Evolutionary conservation across 805 yeast genomes (phyloP), one percentile per base, ranked within the genome.

Genomic region (Novakomyces olei): DNA sequence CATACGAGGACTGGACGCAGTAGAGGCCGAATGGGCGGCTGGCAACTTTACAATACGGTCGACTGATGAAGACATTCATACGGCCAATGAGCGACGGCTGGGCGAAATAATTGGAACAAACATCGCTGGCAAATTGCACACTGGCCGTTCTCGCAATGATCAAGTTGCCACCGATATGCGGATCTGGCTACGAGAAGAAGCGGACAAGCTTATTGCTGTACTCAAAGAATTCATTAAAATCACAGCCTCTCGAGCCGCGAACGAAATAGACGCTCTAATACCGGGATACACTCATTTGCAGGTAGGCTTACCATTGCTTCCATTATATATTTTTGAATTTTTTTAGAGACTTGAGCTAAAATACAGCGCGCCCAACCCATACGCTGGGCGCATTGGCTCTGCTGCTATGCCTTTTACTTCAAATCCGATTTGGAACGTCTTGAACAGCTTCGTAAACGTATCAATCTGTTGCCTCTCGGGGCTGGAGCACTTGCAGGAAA

Each of bases 81-180:
- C 99, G 27, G 98, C 98, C 28, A 88, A 88, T 50, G 99, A 88
- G 60, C 77, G 99, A 59, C 67, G 98, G 48, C 61, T 88, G 40
- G 98, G 99, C 32, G 99, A 88, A 57, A 60, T 88, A 34, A 88
- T 88, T 46, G 99, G 98, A 36, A 72, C 71, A 46, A 71, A 69
- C 35, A 85, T 88, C 50, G 78, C 96, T 10, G 99, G 99, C 26
- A 88, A 88, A 48, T 96, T 88, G 19, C 99, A 88, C 54, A 88
- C 99, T n/a, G 99, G 99, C 39, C 71, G 99, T 51, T 78, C 93
- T 30, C 72, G 99, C 65, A 88, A 88, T 49, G 99, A 88, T 54
- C 99, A 88, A 60, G 95, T 83, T 33, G 98, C 94, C 29, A 85
- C 96, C n/a, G 98, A 88, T 50, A 79, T 88, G 92, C 68, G 99